Evolutionary conservation across 75 land plant species (phyloP).

Genomic region (Sequoiadendron giganteum): DNA sequence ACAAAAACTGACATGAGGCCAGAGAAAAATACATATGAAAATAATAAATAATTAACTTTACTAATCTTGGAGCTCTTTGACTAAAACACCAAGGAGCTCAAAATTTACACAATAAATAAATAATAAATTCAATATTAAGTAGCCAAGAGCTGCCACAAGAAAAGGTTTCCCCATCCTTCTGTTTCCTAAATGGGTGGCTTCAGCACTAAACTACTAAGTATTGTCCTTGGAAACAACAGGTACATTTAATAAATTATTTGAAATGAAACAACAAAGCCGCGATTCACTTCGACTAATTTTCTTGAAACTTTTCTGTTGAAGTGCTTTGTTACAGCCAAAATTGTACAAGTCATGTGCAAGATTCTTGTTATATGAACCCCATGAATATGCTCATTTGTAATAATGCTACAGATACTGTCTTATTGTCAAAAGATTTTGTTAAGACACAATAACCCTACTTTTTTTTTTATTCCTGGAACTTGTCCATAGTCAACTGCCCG

Average conservation of each 20-base stretch:
- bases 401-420: constrained; percentile 1
- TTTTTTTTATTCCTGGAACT: not conserved
- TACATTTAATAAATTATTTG: not conserved
- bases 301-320: not conserved
- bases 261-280: not conserved
- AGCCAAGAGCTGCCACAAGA: not conserved
- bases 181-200: not conserved
- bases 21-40: not conserved
- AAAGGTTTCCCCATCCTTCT: not conserved
- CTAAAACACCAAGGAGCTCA: not conserved
- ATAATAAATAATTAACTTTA: not conserved
- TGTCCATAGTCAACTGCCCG: not conserved
- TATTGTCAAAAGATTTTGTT: not conserved
- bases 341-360: not conserved
- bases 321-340: not conserved
- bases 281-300: not conserved
- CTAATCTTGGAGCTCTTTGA: not conserved
- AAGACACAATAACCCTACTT: not conserved
- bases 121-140: constrained; percentile 7
- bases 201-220: not conserved
- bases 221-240: not conserved
- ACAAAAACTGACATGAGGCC: not conserved
- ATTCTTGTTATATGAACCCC: not conserved
- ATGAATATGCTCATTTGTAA: not conserved
- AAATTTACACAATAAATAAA: not conserved